phyloP scores from a whole-genome alignment of 1,284 basidiomycete genomes.

The Athelia sp. region DNA sequence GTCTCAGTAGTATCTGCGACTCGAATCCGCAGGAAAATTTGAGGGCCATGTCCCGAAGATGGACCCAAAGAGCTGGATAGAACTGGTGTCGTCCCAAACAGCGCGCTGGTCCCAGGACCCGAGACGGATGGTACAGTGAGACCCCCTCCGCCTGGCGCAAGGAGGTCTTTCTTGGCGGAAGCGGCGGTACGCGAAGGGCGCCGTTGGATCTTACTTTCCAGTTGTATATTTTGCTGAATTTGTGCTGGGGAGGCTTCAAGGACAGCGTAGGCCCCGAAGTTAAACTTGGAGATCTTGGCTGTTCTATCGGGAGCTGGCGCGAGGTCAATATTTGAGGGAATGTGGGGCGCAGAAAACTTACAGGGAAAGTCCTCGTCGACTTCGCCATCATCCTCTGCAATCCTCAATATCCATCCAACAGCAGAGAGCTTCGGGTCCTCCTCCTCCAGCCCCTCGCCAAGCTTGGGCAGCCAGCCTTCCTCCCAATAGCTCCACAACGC shows the following conservation, averaged over 20 bases:
- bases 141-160: constrained; percentile 16
- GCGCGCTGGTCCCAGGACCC: constrained; percentile 20
- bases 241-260: constrained; percentile 73
- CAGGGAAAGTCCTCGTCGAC: constrained; percentile 98
- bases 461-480: constrained; percentile 72
- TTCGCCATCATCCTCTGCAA: constrained; percentile 96
- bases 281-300: constrained; percentile 84
- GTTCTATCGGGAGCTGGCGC: constrained; percentile 83
- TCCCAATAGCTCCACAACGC: constrained; percentile 92
- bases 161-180: constrained; percentile 14
- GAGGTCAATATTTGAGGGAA: constrained; percentile 5
- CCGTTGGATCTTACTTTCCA: constrained; percentile 75
- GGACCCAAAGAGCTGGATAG: constrained; percentile 65
- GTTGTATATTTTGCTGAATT: constrained; percentile 77
- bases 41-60: constrained; percentile 67
- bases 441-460: constrained; percentile 60
- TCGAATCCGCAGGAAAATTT: constrained; percentile 75
- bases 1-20: constrained; percentile 76
- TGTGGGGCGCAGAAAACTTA: constrained; percentile 31
- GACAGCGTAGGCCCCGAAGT: constrained; percentile 88
- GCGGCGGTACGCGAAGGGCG: constrained; percentile 66
- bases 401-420: constrained; percentile 90
- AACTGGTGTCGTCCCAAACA: constrained; percentile 38
- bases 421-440: constrained; percentile 63
- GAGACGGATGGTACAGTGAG: constrained; percentile 25